Percentiles rank a stretch among this genome's conserved stretches.
phyloP scores from a whole-genome alignment of 768 basidiomycete genomes.

The Pleurotus giganteus region DNA sequence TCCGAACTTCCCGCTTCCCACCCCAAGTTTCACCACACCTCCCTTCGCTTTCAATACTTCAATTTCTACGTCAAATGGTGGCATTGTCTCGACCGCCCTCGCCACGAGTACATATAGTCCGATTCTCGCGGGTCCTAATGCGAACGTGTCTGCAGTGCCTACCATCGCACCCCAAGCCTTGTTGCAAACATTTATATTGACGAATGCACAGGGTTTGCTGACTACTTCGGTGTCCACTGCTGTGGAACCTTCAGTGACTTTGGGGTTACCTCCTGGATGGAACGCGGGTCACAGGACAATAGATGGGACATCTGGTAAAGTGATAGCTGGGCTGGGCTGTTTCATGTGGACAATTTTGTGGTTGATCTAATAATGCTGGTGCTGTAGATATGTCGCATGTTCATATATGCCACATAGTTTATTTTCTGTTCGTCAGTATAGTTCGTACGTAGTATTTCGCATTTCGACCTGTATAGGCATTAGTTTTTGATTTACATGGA shows the following conservation, averaged over 20 bases:
- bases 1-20: slow-evolving; percentile 68
- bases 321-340: slow-evolving; percentile 17
- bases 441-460: no score
- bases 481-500: no score
- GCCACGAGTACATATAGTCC: slow-evolving; percentile 72
- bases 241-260: slow-evolving; percentile 41
- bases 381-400: neutral
- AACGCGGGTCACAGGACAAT: slow-evolving; percentile 21
- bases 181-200: slow-evolving; percentile 53
- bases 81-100: slow-evolving; percentile 57
- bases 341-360: slow-evolving; percentile 15
- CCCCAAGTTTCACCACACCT: slow-evolving; percentile 62
- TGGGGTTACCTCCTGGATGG: slow-evolving; percentile 69
- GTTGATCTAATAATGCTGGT: neutral
- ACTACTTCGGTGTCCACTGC: slow-evolving; percentile 54
- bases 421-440: no score
- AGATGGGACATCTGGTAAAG: slow-evolving; percentile 8
- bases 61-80: slow-evolving; percentile 49
- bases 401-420: no score
- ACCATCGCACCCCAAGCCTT: slow-evolving; percentile 49
- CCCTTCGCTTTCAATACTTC: slow-evolving; percentile 71
- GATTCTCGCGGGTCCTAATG: slow-evolving; percentile 41
- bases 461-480: no score
- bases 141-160: slow-evolving; percentile 57
- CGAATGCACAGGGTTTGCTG: slow-evolving; percentile 51